Conservation (phyloP, 2,329 filamentous ascomycete genomes). For the Fusarium austroafricanum region DNA sequence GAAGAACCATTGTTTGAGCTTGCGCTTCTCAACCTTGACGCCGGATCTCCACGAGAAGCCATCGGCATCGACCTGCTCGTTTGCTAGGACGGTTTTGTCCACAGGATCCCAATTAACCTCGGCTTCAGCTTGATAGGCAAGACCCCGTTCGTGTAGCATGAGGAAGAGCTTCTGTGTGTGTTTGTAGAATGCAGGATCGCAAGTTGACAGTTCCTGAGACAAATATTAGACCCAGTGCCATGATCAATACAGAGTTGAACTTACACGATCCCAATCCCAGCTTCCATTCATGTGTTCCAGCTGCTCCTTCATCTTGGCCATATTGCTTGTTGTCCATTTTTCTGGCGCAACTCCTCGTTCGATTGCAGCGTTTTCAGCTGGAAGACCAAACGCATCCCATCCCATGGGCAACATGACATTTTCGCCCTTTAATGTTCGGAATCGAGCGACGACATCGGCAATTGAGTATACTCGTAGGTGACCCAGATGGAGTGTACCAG, state of each 20-base stretch:
- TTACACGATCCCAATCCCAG: conserved; percentile 85
- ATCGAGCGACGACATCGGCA: conserved; percentile 85
- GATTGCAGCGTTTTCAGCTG: conserved; percentile 91
- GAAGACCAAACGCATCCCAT: conserved; percentile 92
- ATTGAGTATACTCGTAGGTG: conserved; percentile 92
- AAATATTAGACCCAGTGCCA: conserved; percentile 9
- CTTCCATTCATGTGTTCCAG: conserved; percentile 80
- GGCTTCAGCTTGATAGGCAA: conserved; percentile 86
- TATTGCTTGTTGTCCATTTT: conserved; percentile 83
- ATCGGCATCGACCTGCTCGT: conserved; percentile 91
- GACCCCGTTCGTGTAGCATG: conserved; percentile 76
- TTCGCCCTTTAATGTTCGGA: conserved; percentile 77
- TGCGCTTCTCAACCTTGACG: conserved; percentile 82
- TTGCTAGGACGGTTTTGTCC: conserved; percentile 89
- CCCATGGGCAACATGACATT: conserved; percentile 89
- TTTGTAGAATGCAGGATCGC: conserved; percentile 86
- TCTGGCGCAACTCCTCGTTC: conserved; percentile 82
- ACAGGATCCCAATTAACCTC: conserved; percentile 92
- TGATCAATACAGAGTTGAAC: conserved; percentile 48
- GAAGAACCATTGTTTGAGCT: conserved; percentile 90
- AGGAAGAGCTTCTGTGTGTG: conserved; percentile 90
- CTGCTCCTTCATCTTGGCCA: conserved; percentile 86
- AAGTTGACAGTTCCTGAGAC: conserved; percentile 81
- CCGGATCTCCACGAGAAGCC: conserved; percentile 90
- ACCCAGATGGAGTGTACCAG: conserved; percentile 85